Evolutionary conservation across 345 rosid species (phyloP).

Genomic region (Rhodamnia argentea): DNA sequence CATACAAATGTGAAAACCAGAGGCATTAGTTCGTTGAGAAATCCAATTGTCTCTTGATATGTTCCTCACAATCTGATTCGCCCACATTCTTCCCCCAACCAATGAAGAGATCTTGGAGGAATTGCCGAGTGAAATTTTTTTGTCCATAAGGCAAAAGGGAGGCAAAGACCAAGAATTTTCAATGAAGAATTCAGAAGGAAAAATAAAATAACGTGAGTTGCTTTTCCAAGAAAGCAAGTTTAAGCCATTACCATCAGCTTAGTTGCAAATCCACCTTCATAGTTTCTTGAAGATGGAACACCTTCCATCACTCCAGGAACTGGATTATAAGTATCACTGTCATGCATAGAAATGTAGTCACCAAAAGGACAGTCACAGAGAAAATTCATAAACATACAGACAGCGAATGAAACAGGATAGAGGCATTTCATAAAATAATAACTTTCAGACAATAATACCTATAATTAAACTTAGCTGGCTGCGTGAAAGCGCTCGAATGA

Average conservation of each 20-base stretch:
- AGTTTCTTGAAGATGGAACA: constrained; percentile 79
- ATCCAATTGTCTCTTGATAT: not conserved
- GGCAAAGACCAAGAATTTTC: not conserved
- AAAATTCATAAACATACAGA: not conserved
- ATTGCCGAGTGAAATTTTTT: not conserved
- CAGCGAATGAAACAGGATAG: not conserved
- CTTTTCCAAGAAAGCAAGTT: not conserved
- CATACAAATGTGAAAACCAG: not conserved
- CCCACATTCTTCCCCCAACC: not conserved
- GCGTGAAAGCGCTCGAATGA: not conserved
- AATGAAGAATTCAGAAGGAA: not conserved
- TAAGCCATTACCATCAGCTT: constrained; percentile 63
- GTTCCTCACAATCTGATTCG: not conserved
- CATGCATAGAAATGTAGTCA: not conserved
- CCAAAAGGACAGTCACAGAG: not conserved
- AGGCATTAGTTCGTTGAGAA: not conserved
- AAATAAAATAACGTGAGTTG: not conserved
- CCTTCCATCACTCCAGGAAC: constrained; percentile 98
- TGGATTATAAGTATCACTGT: constrained; percentile 84
- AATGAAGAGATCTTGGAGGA: not conserved
- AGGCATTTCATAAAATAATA: not conserved
- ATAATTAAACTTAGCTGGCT: not conserved
- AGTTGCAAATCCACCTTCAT: constrained; percentile 69
- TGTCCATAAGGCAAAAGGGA: not conserved
- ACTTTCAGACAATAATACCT: not conserved